Conservation (phyloP, 2,329 filamentous ascomycete species). For the Sporothrix protearum region DNA sequence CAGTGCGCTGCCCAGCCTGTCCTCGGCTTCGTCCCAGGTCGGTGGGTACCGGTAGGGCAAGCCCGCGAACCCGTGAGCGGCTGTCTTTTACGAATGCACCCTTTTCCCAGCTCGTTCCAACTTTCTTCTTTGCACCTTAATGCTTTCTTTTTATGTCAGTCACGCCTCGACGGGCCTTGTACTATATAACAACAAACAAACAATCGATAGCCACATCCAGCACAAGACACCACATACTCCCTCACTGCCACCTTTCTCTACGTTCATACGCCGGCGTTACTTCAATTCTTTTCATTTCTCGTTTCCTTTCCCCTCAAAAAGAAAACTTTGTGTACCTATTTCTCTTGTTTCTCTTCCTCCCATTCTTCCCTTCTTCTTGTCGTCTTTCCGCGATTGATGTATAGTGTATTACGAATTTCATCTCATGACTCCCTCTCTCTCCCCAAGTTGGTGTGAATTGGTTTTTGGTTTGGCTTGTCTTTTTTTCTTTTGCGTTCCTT, state of each 20-base stretch:
- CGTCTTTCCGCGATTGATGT: constrained; percentile 19
- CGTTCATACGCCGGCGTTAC: constrained; percentile 11
- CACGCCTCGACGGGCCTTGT: constrained; percentile 3
- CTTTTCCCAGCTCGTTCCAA: background rate
- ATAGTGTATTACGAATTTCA: constrained; percentile 24
- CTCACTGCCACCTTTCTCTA: background rate
- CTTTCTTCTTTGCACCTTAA: background rate
- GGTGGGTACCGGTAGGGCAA: constrained; percentile 44
- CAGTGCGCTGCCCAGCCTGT: constrained; percentile 41
- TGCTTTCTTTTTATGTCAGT: background rate
- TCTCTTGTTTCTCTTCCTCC: background rate
- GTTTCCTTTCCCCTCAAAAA: background rate
- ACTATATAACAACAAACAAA: background rate
- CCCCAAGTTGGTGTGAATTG: constrained; percentile 14
- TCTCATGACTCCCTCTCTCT: constrained; percentile 15
- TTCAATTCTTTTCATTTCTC: background rate
- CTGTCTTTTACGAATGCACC: background rate
- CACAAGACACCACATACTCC: background rate
- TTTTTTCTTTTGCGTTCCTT: background rate
- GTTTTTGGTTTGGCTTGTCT: background rate
- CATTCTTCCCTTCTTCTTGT: background rate
- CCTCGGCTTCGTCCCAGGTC: constrained; percentile 40
- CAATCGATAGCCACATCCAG: background rate
- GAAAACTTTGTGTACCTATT: background rate
- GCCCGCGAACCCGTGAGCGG: background rate